Evolutionary conservation across 176 grass and related monocot genomes (phyloP).

Genomic region (Aegilops bicornis): DNA sequence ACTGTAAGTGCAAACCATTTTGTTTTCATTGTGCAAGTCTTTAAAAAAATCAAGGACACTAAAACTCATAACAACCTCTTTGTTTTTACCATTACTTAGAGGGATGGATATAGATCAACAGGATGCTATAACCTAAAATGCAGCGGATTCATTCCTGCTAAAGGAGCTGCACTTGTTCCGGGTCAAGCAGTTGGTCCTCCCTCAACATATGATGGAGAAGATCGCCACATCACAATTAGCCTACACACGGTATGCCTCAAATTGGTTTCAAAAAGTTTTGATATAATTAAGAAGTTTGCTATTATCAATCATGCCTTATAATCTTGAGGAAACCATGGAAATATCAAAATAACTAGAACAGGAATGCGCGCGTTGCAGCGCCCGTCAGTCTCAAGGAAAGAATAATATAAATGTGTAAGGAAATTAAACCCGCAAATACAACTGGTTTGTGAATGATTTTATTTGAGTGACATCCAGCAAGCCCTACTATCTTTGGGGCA

Average conservation of each 20-base stretch:
- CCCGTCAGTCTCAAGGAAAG: no score
- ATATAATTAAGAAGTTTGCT: not conserved
- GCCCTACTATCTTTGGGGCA: no score
- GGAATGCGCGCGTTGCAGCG: no score
- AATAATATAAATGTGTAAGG: no score
- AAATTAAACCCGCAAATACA: no score
- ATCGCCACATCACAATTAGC: not conserved
- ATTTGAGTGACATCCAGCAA: no score
- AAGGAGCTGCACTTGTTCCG: not conserved
- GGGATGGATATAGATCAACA: not conserved
- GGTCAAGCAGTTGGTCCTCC: not conserved
- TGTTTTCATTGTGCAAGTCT: not conserved
- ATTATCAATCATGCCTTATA: not conserved
- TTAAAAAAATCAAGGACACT: not conserved
- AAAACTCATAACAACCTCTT: not conserved
- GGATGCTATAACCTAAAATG: slow-evolving; percentile 7
- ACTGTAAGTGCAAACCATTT: slow-evolving; percentile 28
- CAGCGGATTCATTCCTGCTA: not conserved
- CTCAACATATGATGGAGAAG: not conserved
- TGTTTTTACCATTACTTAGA: not conserved
- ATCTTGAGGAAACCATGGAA: not conserved
- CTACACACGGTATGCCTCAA: not conserved
- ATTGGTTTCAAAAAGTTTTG: not conserved
- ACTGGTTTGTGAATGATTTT: no score
- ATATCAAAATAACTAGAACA: not conserved